Percentiles rank a stretch among this genome's conserved stretches.
phyloP scores from a whole-genome alignment of 768 basidiomycete genomes.

The Trametes sanguinea region DNA sequence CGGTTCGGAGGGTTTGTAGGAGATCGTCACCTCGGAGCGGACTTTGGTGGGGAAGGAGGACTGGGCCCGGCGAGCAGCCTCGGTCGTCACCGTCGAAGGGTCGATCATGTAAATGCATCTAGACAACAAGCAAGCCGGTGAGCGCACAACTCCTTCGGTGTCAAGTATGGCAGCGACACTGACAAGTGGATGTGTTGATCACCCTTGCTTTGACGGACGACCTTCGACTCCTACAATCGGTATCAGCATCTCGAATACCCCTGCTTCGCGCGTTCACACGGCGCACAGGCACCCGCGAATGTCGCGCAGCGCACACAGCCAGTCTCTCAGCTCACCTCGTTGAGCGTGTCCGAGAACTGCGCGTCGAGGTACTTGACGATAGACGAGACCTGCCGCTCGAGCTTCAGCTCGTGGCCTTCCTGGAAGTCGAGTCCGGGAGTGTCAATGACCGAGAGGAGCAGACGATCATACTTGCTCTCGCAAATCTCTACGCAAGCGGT shows the following conservation, averaged over 20 bases:
- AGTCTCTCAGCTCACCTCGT: constrained; percentile 55
- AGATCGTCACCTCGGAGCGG: constrained; percentile 69
- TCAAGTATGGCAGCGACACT: constrained; percentile 35
- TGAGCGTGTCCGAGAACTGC: constrained; percentile 86
- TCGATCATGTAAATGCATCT: constrained; percentile 89
- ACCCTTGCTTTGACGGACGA: constrained; percentile 81
- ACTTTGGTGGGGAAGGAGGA: constrained; percentile 53
- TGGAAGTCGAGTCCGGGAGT: constrained; percentile 83
- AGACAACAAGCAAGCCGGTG: constrained; percentile 22
- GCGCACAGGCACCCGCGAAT: background rate
- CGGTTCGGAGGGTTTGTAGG: constrained; percentile 53
- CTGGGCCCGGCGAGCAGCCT: constrained; percentile 50
- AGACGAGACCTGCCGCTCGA: constrained; percentile 75
- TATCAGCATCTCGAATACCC: background rate
- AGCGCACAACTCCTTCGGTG: background rate
- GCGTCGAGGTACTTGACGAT: constrained; percentile 79
- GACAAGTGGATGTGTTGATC: constrained; percentile 90
- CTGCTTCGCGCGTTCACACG: background rate
- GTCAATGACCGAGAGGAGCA: constrained; percentile 80
- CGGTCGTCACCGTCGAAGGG: constrained; percentile 66
- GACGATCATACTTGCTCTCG: constrained; percentile 80
- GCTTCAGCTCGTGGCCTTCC: constrained; percentile 69
- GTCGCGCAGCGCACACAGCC: background rate
- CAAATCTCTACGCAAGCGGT: constrained; percentile 78
- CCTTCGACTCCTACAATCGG: constrained; percentile 74